These are phyloP conservation scores for Xylaria grammica DNA, from an alignment of 495 filamentous ascomycete genomes.

Conservation along the genomic window DNA sequence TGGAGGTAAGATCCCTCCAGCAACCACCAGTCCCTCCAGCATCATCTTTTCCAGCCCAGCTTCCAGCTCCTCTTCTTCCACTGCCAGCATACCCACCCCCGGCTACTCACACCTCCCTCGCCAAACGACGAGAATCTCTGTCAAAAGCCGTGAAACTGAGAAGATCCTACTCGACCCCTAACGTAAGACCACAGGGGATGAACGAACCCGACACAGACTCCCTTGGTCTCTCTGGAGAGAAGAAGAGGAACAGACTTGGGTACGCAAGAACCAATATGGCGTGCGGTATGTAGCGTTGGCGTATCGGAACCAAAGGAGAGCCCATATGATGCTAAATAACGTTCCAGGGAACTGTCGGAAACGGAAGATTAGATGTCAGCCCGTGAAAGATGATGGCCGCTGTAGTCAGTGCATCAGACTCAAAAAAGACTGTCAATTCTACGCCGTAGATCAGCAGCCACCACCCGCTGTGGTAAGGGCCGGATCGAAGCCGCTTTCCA, in stretches of 20 bases:
- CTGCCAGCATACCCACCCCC: conserved; percentile 36
- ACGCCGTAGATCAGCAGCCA: conserved; percentile 86
- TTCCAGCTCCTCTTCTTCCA: conserved; percentile 28
- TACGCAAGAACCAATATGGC: conserved; percentile 98
- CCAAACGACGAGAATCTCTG: conserved; percentile 43
- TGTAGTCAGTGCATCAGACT: conserved; percentile 96
- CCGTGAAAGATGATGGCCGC: conserved; percentile 76
- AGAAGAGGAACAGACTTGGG: conserved; percentile 93
- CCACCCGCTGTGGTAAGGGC: conserved; percentile 49
- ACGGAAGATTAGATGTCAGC: conserved; percentile 92
- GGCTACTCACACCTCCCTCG: conserved; percentile 39
- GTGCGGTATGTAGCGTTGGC: conserved; percentile 74
- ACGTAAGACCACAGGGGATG: conserved; percentile 59
- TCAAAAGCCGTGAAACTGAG: conserved; percentile 57
- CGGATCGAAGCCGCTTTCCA: conserved; percentile 43
- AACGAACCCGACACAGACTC: conserved; percentile 32
- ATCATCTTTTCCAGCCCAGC: conserved; percentile 33
- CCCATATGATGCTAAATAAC: conserved; percentile 24
- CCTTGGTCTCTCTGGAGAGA: conserved; percentile 68
- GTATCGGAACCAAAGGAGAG: conserved; percentile 2
- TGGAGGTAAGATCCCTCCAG: conserved; percentile 41
- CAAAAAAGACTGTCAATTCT: conserved; percentile 95
- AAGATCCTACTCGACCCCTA: conserved; percentile 69
- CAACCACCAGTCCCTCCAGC: conserved; percentile 25
- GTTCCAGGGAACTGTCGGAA: conserved; percentile 84